Base-by-base conservation (phyloP, 169 alveolate species). In the Plasmodium cynomolgi region DNA sequence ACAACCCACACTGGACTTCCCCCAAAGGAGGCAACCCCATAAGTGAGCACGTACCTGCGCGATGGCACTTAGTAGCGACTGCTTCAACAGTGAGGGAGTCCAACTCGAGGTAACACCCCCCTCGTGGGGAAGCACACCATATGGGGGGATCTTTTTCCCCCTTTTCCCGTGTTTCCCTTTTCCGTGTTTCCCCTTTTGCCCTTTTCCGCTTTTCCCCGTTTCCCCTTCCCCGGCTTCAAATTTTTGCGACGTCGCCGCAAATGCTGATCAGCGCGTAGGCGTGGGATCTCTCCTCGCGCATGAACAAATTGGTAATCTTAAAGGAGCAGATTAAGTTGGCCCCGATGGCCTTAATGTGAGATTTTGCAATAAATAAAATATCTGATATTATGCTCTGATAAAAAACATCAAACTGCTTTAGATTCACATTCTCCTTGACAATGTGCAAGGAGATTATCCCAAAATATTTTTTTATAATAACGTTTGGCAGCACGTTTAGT, bases 181-280 rank as follows among this genome's bases (percentile, higher is more conserved):
- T 31, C 50, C 26, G 17, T 82, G 39, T 47, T 47, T 47, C 17
- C 20, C n/a, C 20, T 34, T 11, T 84, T n/a, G n/a, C n/a, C n/a
- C n/a, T 62, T 29, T 80, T 34, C 3, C 3, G 8, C 29, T 37
- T 37, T 80, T 80, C 26, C 23, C n/a, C n/a, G n/a, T 79, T 79
- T 20, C 20, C 9, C 62, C 47, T 41, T 26, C 73, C 17, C 15
- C 13, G 2, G 20, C 26, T 5, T 90, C 84, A 90, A 41, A 90
- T 39, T 13, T 90, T 90, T 5, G 94, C 95, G 68, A 88, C 95
- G 23, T 92, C 95, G 23, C 95, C 95, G 31, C 95, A 92, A 17
- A 92, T 84, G 74, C 93, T 92, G 37, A 92, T 80, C 29, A 92
- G 92, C 20, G 95, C 95, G 62, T 92, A 92, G 3, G 90, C 95